phyloP scores from a whole-genome alignment of 495 filamentous ascomycete genomes.

The Oleoguttula mirabilis region DNA sequence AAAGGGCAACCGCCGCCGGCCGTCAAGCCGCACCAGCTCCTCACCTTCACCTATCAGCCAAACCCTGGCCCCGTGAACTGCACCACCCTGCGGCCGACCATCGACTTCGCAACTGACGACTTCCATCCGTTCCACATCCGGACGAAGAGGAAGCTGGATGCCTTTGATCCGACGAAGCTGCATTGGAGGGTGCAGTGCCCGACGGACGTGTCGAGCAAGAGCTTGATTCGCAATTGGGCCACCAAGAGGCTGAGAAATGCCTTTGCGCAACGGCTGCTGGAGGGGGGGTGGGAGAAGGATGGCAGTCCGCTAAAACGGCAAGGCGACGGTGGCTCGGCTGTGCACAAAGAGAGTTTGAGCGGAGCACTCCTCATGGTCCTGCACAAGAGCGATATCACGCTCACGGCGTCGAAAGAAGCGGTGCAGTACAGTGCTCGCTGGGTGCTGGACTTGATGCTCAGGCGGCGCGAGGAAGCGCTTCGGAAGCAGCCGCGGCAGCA shows the following conservation, averaged over 20 bases:
- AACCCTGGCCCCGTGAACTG: slow-evolving; percentile 1
- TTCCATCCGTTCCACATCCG: slow-evolving; percentile 15
- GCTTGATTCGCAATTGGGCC: slow-evolving; percentile 43
- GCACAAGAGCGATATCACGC: not conserved
- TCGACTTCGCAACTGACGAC: slow-evolving; percentile 3
- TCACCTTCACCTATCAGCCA: slow-evolving; percentile 4
- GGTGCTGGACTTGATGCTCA: too few species aligned
- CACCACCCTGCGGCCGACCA: slow-evolving; percentile 2
- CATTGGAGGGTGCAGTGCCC: slow-evolving; percentile 26
- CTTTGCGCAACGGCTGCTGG: slow-evolving; percentile 40
- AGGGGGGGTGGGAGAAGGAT: not conserved
- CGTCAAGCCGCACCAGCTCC: not conserved
- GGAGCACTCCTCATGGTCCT: not conserved
- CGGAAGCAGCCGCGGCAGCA: too few species aligned
- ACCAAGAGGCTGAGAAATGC: slow-evolving; percentile 41
- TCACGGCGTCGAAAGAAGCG: not conserved
- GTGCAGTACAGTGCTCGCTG: not conserved
- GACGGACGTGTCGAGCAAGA: slow-evolving; percentile 25
- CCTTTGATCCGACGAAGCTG: slow-evolving; percentile 23
- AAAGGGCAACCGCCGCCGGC: not conserved
- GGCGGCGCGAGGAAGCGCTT: too few species aligned
- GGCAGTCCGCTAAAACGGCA: not conserved
- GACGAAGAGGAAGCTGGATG: slow-evolving; percentile 12
- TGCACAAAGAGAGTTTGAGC: not conserved
- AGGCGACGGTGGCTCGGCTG: not conserved